phyloP scores from a whole-genome alignment of 2,329 filamentous ascomycete species.

The Paracoccidioides lutzii region DNA sequence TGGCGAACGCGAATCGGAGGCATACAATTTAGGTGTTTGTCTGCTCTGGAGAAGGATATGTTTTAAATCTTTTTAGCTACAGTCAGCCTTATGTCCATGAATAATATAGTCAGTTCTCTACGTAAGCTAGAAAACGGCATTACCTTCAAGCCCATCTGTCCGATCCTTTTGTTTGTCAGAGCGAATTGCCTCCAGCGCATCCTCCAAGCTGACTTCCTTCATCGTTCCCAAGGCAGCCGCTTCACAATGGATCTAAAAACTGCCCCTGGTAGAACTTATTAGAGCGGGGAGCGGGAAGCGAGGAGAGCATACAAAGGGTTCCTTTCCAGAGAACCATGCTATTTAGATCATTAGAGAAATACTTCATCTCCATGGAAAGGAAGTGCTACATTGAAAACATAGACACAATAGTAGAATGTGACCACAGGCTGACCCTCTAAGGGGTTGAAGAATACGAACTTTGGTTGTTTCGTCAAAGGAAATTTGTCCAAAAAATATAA shows the following conservation, averaged over 20 bases:
- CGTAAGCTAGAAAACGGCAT: background rate
- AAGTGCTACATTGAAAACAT: background rate
- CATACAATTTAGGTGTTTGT: constrained; percentile 27
- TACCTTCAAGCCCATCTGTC: constrained; percentile 38
- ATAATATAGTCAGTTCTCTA: background rate
- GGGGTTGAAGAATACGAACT: too few relatives aligned
- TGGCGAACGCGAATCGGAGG: background rate
- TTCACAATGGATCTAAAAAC: background rate
- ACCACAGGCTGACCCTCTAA: background rate
- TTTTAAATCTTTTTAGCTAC: constrained; percentile 35
- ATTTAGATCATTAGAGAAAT: background rate
- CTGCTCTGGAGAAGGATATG: constrained; percentile 44
- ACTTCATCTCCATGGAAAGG: background rate
- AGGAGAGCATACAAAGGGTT: background rate
- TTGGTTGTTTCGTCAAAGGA: background rate
- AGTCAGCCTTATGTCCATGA: constrained; percentile 7
- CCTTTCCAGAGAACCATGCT: background rate
- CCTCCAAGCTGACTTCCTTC: constrained; percentile 31
- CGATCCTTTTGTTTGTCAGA: constrained; percentile 36
- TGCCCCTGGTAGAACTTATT: background rate
- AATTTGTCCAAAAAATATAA: background rate
- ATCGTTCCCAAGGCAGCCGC: constrained; percentile 16
- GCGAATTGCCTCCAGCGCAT: constrained; percentile 30
- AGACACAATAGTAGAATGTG: background rate
- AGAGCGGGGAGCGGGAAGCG: background rate